phyloP scores from a whole-genome alignment of 2,329 filamentous ascomycete species.

The Beauveria australis region DNA sequence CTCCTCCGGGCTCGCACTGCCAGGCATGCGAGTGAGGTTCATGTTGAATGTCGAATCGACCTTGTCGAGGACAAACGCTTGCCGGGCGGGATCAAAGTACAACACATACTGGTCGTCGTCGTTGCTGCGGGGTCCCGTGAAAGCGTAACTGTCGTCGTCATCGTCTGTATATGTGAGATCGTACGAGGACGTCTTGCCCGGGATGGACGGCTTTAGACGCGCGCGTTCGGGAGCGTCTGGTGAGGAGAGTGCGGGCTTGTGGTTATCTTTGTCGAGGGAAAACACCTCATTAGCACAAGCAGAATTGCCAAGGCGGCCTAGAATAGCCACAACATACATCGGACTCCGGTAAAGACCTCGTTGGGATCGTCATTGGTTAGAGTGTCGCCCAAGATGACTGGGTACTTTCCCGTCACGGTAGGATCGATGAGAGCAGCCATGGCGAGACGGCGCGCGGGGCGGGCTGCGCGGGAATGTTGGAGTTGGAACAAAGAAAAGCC shows the following conservation, averaged over 20 bases:
- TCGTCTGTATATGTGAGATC: constrained; percentile 45
- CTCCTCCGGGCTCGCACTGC: constrained; percentile 53
- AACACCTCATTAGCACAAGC: neutral
- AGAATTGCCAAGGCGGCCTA: neutral
- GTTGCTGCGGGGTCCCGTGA: constrained; percentile 49
- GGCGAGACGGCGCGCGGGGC: neutral
- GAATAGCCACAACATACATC: constrained; percentile 35
- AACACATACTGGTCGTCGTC: constrained; percentile 55
- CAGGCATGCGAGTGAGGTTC: constrained; percentile 68
- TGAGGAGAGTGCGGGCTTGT: constrained; percentile 47
- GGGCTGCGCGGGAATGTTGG: neutral
- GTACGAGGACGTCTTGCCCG: constrained; percentile 43
- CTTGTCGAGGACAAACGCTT: constrained; percentile 74
- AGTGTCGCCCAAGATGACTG: constrained; percentile 55
- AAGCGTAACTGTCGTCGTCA: constrained; percentile 49
- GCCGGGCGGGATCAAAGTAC: constrained; percentile 65
- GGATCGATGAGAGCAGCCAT: constrained; percentile 45
- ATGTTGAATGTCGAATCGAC: constrained; percentile 78
- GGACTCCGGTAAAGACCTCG: constrained; percentile 51
- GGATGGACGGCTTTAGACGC: constrained; percentile 42
- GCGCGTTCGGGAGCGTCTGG: constrained; percentile 39
- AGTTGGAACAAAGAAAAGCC: neutral
- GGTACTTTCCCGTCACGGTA: constrained; percentile 53
- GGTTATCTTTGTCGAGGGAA: constrained; percentile 43
- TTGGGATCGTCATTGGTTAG: constrained; percentile 48